Evolutionary conservation across 169 alveolate genomes (phyloP), one percentile per base, ranked within the genome.

Genomic region (Besnoitia besnoiti): DNA sequence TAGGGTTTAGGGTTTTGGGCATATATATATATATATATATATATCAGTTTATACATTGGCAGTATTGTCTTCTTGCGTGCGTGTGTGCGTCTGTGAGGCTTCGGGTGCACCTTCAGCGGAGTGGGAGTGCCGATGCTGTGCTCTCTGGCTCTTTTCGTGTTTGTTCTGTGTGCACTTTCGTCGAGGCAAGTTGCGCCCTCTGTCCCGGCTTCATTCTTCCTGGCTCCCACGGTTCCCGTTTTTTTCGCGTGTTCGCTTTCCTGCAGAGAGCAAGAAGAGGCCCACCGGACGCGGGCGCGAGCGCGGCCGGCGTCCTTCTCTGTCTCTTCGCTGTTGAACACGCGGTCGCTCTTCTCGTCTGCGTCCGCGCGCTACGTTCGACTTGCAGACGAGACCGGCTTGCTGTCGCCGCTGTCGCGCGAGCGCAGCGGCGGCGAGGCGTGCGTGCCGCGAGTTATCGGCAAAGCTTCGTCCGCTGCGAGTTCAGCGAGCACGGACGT

Each of bases 341-440:
- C 39, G 80, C 7, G 39, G 24, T 67, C 44, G 46, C 80, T 35
- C 2, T 35, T 35, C 44, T 33, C 44, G 44, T 42, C 80, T n/a
- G 2, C 80, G 40, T 33, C 80, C 12, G 80, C 80, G 80, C 80
- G 80, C 44, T 67, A 67, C 80, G n/a, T 35, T 16, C 14, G 80
- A 0, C 44, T 67, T 0, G 80, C 4, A 5, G 80, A 67, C 19
- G 46, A 67, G 12, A 10, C 62, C 19, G 80, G 24, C 44, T 1
- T 42, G 12, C 47, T 35, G 44, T 1, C 39, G 44, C 47, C 80
- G 12, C 42, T 33, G 21, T 30, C 39, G 24, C 42, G n/a, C 10
- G 80, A 67, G 2, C 3, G 80, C 40, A n/a, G 39, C 40, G 10
- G 80, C 44, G 42, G 40, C 37, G 35, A 19, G 2, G 46, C 80